A percentile compares a stretch with the other conserved stretches of the same genome.
phyloP scores from a whole-genome alignment of 176 grass and related monocot genomes.

The Zoysia japonica region DNA sequence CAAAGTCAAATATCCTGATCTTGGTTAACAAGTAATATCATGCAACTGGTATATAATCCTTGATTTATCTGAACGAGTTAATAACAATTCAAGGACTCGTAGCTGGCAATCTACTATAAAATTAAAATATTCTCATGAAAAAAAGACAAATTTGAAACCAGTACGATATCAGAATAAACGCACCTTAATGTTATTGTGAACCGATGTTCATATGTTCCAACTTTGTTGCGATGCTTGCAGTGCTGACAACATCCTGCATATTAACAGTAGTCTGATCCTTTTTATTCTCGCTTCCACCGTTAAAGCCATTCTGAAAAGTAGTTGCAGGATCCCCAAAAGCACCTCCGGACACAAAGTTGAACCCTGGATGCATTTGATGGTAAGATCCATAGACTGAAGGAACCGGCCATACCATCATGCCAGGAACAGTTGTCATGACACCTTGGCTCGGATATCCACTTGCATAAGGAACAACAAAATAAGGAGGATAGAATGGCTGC shows the following conservation, averaged over 20 bases:
- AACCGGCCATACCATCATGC: too few species aligned
- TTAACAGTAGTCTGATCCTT: conserved; percentile 41
- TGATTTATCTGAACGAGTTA: background rate
- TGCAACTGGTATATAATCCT: background rate
- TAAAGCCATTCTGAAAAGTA: conserved; percentile 51
- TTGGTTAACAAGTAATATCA: background rate
- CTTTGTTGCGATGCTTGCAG: conserved; percentile 38
- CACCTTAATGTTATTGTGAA: conserved; percentile 68
- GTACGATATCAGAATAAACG: conserved; percentile 19
- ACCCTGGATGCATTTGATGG: too few species aligned
- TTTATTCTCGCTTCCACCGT: conserved; percentile 43
- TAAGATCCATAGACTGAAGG: too few species aligned
- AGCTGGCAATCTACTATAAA: background rate
- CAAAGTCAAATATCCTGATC: background rate
- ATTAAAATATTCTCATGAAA: background rate
- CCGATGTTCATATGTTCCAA: conserved; percentile 70
- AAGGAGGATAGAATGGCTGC: conserved; percentile 28
- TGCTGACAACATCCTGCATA: conserved; percentile 41
- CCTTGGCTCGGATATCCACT: too few species aligned
- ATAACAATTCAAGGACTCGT: background rate
- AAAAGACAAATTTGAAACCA: conserved; percentile 8
- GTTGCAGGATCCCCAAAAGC: conserved; percentile 33
- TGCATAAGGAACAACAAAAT: conserved; percentile 11
- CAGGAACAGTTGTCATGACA: too few species aligned
- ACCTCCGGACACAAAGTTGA: too few species aligned